Percentiles rank a stretch among this genome's conserved stretches.
These are phyloP conservation scores for Luffa aegyptiaca DNA, from an alignment of 306 rosid genomes.

Conservation along the genomic window DNA sequence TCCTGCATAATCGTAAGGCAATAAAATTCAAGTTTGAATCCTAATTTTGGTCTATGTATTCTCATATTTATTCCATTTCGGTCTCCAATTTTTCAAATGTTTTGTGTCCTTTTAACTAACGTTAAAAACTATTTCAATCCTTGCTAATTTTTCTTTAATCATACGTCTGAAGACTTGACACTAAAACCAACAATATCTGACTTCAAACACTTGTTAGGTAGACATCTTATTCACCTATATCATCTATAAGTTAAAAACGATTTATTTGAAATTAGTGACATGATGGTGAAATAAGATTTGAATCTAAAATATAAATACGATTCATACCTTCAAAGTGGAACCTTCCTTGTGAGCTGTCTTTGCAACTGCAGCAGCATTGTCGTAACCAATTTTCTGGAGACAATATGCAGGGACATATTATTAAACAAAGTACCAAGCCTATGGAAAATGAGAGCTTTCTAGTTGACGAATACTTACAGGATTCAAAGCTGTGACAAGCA, in stretches of 20 bases:
- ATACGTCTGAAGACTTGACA: neutral
- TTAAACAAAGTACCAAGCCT: neutral
- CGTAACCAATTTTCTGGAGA: conserved; percentile 95
- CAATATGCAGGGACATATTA: conserved; percentile 6
- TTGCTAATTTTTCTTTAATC: neutral
- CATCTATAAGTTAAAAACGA: neutral
- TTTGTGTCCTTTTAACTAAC: neutral
- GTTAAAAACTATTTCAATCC: neutral
- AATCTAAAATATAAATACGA: conserved; percentile 3
- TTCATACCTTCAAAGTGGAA: conserved; percentile 66
- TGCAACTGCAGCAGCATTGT: conserved; percentile 96
- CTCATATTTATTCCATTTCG: neutral
- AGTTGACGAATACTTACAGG: conserved; percentile 51
- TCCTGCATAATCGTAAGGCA: conserved; percentile 42
- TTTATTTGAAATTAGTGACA: neutral
- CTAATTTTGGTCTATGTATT: neutral
- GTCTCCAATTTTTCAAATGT: neutral
- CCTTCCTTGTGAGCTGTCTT: conserved; percentile 98
- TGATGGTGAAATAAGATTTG: neutral
- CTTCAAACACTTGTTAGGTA: neutral
- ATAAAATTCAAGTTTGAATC: neutral
- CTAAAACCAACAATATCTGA: neutral
- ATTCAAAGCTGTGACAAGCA: conserved; percentile 93
- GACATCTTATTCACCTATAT: neutral
- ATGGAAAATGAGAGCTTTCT: neutral